Percentiles rank a stretch among this genome's conserved stretches.
Evolutionary conservation across 208 protist species (phyloP).

Genomic region (Trichomonas tenax): DNA sequence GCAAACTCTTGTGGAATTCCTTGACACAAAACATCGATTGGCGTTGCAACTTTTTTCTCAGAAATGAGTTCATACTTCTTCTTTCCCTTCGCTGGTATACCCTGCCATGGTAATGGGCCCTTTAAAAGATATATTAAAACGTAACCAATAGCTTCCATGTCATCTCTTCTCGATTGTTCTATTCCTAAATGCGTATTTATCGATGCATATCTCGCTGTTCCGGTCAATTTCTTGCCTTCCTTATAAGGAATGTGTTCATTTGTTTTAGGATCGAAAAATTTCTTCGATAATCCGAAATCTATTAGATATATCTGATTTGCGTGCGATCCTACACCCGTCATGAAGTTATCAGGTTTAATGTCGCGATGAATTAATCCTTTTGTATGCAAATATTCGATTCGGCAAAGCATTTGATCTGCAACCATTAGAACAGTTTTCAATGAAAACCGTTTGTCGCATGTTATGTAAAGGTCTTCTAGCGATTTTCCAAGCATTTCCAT

Average conservation of each 20-base stretch:
- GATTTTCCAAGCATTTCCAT: constrained; percentile 91
- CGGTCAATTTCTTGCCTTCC: constrained; percentile 44
- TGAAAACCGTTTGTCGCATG: constrained; percentile 65
- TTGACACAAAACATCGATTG: constrained; percentile 77
- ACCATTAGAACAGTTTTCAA: constrained; percentile 95
- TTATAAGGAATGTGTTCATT: constrained; percentile 93
- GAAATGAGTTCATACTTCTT: constrained; percentile 95
- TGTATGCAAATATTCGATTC: constrained; percentile 85
- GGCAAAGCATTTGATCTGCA: constrained; percentile 78
- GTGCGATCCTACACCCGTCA: constrained; percentile 76
- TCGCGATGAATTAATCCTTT: constrained; percentile 92
- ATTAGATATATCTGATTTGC: constrained; percentile 42
- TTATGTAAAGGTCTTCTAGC: constrained; percentile 89
- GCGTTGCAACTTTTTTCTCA: constrained; percentile 79
- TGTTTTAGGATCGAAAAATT: constrained; percentile 88
- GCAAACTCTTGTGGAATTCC: constrained; percentile 66
- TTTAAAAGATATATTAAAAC: constrained; percentile 97
- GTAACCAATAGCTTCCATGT: constrained; percentile 83
- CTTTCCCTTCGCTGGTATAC: constrained; percentile 63
- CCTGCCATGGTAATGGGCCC: constrained; percentile 93
- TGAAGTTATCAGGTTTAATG: constrained; percentile 92
- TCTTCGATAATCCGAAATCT: constrained; percentile 80
- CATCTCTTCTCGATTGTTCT: constrained; percentile 59
- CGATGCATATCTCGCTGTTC: constrained; percentile 93
- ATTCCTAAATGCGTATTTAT: constrained; percentile 98